These are phyloP conservation scores for Saraca asoca DNA, from an alignment of 331 rosid species.

Conservation along the genomic window DNA sequence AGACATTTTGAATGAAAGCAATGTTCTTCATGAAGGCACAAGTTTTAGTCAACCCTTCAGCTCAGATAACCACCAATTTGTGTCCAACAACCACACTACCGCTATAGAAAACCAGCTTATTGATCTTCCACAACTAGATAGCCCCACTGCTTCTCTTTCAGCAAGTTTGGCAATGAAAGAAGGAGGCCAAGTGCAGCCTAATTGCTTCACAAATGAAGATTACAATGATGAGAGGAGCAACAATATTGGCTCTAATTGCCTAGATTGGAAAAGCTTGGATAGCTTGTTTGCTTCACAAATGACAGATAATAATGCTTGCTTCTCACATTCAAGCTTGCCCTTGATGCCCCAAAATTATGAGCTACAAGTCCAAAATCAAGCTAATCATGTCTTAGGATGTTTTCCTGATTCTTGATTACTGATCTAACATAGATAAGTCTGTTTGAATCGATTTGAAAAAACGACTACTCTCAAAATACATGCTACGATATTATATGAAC, in stretches of 20 bases:
- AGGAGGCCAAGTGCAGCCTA: conserved; percentile 20
- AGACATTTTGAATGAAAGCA: conserved; percentile 34
- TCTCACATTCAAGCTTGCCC: conserved; percentile 49
- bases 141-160: conserved; percentile 54
- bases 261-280: conserved; percentile 74
- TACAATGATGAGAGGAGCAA: conserved; percentile 45
- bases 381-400: conserved; percentile 54
- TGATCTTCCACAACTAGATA: conserved; percentile 75
- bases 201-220: conserved; percentile 38
- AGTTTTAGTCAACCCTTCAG: conserved; percentile 44
- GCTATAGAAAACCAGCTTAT: conserved; percentile 42
- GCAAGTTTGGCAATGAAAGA: conserved; percentile 44
- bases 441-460: no score
- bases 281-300: conserved; percentile 55
- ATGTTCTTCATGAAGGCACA: conserved; percentile 39
- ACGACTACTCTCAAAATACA: no score
- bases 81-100: conserved; percentile 32
- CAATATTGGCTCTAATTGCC: conserved; percentile 27
- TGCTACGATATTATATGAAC: not conserved
- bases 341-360: conserved; percentile 40
- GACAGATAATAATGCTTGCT: conserved; percentile 34
- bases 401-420: conserved; percentile 49
- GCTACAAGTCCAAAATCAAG: conserved; percentile 38
- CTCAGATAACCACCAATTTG: conserved; percentile 40
- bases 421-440: no score